These are phyloP conservation scores for Allomyces macrogynus DNA, from an alignment of 192 early-diverging fungal genomes.

Conservation along the genomic window DNA sequence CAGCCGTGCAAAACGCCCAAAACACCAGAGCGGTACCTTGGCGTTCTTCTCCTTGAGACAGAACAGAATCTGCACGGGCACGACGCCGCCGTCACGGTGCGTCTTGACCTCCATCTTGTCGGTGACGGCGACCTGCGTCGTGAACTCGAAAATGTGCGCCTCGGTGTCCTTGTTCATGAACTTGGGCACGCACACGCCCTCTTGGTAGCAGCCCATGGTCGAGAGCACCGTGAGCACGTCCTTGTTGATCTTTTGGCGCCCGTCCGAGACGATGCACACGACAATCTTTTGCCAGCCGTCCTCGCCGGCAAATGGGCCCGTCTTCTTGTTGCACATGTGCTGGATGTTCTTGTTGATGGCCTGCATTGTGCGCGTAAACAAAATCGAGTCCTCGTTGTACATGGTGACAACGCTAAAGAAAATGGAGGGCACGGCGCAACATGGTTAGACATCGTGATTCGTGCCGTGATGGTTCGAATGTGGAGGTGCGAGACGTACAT, in stretches of 20 bases:
- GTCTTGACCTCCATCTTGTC: slow-evolving; percentile 23
- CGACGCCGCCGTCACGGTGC: slow-evolving; percentile 21
- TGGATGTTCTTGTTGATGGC: slow-evolving; percentile 76
- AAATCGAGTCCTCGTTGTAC: slow-evolving; percentile 75
- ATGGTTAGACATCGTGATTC: too few relatives aligned
- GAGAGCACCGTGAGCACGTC: slow-evolving; percentile 41
- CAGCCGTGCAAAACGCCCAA: too few relatives aligned
- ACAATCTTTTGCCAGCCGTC: slow-evolving; percentile 63
- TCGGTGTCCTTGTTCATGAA: slow-evolving; percentile 39
- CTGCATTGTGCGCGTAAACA: slow-evolving; percentile 76
- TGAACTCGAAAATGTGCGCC: slow-evolving; percentile 47
- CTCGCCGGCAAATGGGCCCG: slow-evolving; percentile 42
- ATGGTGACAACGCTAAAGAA: slow-evolving; percentile 72
- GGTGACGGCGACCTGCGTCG: slow-evolving; percentile 33
- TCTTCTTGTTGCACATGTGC: slow-evolving; percentile 39
- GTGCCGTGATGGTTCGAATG: too few relatives aligned
- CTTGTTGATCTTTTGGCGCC: slow-evolving; percentile 42
- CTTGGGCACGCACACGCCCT: slow-evolving; percentile 41
- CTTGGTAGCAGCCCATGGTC: slow-evolving; percentile 59
- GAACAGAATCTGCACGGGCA: slow-evolving; percentile 55
- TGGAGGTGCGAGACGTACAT: too few relatives aligned
- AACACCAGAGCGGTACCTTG: too few relatives aligned
- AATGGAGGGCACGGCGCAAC: too few relatives aligned
- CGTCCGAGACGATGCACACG: slow-evolving; percentile 58
- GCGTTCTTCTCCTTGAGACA: slow-evolving; percentile 34